Base-by-base conservation (phyloP, 306 rosid genomes). In the Styphnolobium japonicum region DNA sequence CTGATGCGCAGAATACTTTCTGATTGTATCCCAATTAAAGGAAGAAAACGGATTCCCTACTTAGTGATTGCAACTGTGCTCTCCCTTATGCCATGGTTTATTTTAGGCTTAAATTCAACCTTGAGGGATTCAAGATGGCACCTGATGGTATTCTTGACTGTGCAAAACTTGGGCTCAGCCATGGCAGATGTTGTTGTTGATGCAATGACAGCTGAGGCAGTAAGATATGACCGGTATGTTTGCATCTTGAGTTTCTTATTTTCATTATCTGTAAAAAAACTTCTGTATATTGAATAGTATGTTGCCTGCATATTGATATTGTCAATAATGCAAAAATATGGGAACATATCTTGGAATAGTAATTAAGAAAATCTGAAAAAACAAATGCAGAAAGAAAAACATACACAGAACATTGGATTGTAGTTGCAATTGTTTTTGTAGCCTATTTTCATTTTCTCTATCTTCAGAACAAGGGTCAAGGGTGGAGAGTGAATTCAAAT, bases 201-300 rank as follows among this genome's bases (percentile, higher is more conserved):
- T 83, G 97, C 97, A 79, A 93, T 93, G 97, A 89, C 91, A 76
- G 97, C 97, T 12, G 97, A 93, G 82, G 96, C 97, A 61, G 96
- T 85, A 65, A 80, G 97, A 88, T 40, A 67, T 73, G 96, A 93
- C 55, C 76, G 80, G 97, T 93, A 85, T 71, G 90, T 80, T 40
- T 73, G 49, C 83, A 53, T 51, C 23, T 60, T 57, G 34, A 73
- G 58, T 87, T 75, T 71, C 45, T 49, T 65, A 27, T 82, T 25
- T 51, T 61, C 36, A 62, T 67, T 66, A 25, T 53, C 43, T 25
- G n/a, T 29, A 36, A 40, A 29, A 15, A 11, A 73, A 66, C 48
- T 39, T 51, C 18, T 8, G 36, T 52, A 9, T 66, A 39, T 64
- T 25, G 49, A 78, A 73, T 52, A 67, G 15, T 73, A 34, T 85